Base-by-base conservation (phyloP, 345 rosid genomes). In the Ceriops tagal region DNA sequence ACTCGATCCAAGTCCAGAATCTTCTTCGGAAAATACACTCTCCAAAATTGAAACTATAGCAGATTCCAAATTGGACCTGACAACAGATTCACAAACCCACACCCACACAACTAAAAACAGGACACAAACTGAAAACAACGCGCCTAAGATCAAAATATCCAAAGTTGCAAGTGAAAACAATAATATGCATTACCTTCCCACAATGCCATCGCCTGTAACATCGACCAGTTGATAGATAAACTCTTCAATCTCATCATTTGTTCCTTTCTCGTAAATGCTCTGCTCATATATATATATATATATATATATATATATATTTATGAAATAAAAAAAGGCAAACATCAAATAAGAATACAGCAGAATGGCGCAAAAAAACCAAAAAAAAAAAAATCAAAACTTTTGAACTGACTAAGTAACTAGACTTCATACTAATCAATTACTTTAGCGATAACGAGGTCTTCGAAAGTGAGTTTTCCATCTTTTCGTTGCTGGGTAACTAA, bases 401-500 rank as follows among this genome's bases (percentile, higher is more conserved):
- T 3, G 39, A 65, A 31, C 22, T 1, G 9, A 53, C 62, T 3
- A 51, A 9, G 24, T 32, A 31, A 55, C 5, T 53, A 8, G 16
- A 22, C 6, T 55, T 15, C 6, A 3, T 28, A 39, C 3, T 55
- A 11, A 27, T 15, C 6, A 30, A 60, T 73, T 75, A 87, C 95
- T 80, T 93, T 93, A n/a, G 95, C 92, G 73, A 87, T 85, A 51
- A 93, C 89, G 56, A 93, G 91, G 79, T 89, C 98, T 75, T 89
- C 83, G 26, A 80, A 89, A 51, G 80, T 68, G 72, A 90, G 76
- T 73, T 83, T 79, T 69, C 73, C 67, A 77, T 90, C 96, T 78
- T 79, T 82, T 65, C 96, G 62, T 3, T 80, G 82, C 78, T 73
- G 93, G 52, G 88, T 87, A 52, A 84, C 79, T 75, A 89, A 77